Evolutionary conservation across 2,329 filamentous ascomycete genomes (phyloP), one percentile per base, ranked within the genome.

Genomic region (Epichloe elymi): DNA sequence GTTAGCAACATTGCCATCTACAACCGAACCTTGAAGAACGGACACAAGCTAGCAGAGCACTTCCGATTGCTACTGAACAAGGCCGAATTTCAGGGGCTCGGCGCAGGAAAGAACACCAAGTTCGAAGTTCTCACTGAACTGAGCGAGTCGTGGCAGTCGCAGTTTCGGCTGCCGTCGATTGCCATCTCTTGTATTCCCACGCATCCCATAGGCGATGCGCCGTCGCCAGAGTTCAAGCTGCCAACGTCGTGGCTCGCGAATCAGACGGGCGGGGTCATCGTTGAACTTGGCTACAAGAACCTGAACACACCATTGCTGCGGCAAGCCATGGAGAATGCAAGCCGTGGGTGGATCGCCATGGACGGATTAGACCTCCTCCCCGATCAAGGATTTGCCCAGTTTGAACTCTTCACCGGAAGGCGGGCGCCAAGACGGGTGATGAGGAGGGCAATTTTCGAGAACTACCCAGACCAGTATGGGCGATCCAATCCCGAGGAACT

Each of bases 351-450:
- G 85, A 82, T 88, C 0, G 74, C 85, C 17, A 79, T 89, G 65
- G 84, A 89, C 59, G 86, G 86, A 0, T 69, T 90, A 12, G 85
- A 90, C 58, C 74, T 89, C 45, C 66, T 91, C 14, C 84, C 84
- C 0, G 86, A 90, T 62, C 86, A 90, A 61, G 86, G 83, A 0
- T 86, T 86, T 65, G 85, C 86, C 1, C 86, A 90, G 59, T 91
- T 90, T 60, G 86, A 91, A 65, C 67, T 90, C 2, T 88, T 90
- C 62, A 89, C 86, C 0, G 86, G 85, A 0, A 73, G 64, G 7
- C 54, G 64, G 46, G 65, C 66, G 0, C 66, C 66, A 4, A 75
- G 85, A 26, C 70, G 79, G 43, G 65, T 85, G 38, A 90, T 91
- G 86, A 76, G 83, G 54, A 71, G 78, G 41, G 81, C 82, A 58